Evolutionary conservation across 1,139 yeast genomes (phyloP), one percentile per base, ranked within the genome.

Genomic region (Hemisphaericaspora xylanilytica): DNA sequence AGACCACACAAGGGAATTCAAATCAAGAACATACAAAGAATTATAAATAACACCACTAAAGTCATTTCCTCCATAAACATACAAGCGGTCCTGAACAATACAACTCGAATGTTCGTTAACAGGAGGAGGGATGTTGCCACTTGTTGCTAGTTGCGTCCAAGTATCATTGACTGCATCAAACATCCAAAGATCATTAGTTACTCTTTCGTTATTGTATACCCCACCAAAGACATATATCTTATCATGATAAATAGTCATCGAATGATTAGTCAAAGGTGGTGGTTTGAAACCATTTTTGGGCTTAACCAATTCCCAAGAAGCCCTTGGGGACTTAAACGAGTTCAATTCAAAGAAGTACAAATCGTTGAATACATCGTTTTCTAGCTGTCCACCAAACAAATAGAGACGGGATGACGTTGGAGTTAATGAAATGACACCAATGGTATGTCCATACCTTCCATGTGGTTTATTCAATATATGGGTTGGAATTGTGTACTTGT

Each of bases 341-440:
- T 94, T 85, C 50, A 92, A 72, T 59, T 92, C 97, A 63, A 88
- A 92, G 47, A 80, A 80, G 65, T 85, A 83, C 55, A 92, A 66
- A 58, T 92, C 98, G 58, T 85, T 82, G 61, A 87, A 90, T 44
- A 84, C 87, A 43, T 79, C 80, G 54, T 86, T 89, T 56, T 92
- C 97, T 50, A 89, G 75, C 61, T 92, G 97, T 38, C 99, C 99
- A 38, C 98, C 99, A 65, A 89, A 92, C 9, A 92, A 73, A 59
- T 82, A 92, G 37, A 94, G 72, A 48, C 83, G 76, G 5, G 94
- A 82, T 37, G 86, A 84, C 48, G 75, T 69, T 44, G 80, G 80
- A 40, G 80, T 80, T 38, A 82, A 68, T 11, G 82, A 77, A 41
- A 80, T 73, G 5, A 75, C 73, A 20, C 75, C 73, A 41, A 85